Evolutionary conservation across 148 eudicot species (phyloP).

Genomic region (Vaccinium macrocarpon): DNA sequence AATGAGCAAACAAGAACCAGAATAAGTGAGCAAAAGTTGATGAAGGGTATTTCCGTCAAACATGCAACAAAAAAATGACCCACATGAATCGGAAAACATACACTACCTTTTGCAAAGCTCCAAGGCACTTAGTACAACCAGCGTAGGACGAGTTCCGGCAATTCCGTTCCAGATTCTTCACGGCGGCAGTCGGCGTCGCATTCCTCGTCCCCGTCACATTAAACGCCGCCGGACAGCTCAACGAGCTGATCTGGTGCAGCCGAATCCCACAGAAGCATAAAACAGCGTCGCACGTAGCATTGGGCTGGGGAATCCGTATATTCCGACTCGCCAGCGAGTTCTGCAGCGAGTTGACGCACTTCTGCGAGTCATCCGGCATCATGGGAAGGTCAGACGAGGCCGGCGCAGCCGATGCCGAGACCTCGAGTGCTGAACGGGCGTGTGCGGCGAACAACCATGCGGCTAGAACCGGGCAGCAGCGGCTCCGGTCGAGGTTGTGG

Average conservation of each 20-base stretch:
- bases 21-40: neutral
- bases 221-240: constrained; percentile 83
- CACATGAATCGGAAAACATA: neutral
- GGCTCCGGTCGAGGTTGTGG: constrained; percentile 68
- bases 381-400: constrained; percentile 53
- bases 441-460: constrained; percentile 96
- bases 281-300: constrained; percentile 73
- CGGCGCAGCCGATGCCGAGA: constrained; percentile 40
- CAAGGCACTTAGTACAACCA: constrained; percentile 91
- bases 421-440: constrained; percentile 68
- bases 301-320: constrained; percentile 65
- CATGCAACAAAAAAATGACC: no score
- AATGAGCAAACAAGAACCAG: neutral
- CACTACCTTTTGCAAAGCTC: constrained; percentile 76
- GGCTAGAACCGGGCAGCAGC: constrained; percentile 89
- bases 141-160: constrained; percentile 86
- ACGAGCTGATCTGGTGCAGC: constrained; percentile 72
- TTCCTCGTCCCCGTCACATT: constrained; percentile 41
- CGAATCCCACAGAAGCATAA: constrained; percentile 90
- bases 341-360: constrained; percentile 82
- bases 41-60: neutral
- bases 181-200: constrained; percentile 69
- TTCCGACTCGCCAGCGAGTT: constrained; percentile 48
- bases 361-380: constrained; percentile 96
- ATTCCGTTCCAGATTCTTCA: constrained; percentile 67